phyloP scores from a whole-genome alignment of 179 eudicot species.

The Spergularia azorica region DNA sequence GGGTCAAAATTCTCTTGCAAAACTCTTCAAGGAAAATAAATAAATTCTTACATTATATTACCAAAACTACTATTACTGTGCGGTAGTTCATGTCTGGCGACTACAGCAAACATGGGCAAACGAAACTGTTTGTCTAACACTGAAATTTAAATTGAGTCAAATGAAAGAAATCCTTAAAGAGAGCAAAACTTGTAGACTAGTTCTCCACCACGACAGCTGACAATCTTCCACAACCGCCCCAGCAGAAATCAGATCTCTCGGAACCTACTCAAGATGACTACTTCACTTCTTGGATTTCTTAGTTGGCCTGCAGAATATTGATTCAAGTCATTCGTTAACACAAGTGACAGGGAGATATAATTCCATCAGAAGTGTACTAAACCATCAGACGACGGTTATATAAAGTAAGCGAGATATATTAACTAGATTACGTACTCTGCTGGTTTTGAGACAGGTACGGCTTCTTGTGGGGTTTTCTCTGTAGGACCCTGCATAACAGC shows the following conservation, averaged over 20 bases:
- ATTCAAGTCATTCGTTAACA: no score
- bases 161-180: not conserved
- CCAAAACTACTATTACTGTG: slow-evolving; percentile 10
- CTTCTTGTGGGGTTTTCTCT: slow-evolving; percentile 35
- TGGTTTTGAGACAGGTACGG: slow-evolving; percentile 28
- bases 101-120: slow-evolving; percentile 17
- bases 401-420: no score
- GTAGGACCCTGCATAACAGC: slow-evolving; percentile 15
- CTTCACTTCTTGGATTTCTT: slow-evolving; percentile 38
- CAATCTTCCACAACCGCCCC: not conserved
- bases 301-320: slow-evolving; percentile 18
- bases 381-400: no score
- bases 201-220: not conserved
- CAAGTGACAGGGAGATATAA: not conserved
- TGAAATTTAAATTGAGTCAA: not conserved
- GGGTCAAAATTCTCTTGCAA: no score
- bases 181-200: slow-evolving; percentile 2
- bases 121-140: slow-evolving; percentile 2
- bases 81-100: slow-evolving; percentile 21
- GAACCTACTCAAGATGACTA: not conserved
- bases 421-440: slow-evolving; percentile 21
- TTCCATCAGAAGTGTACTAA: not conserved
- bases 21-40: no score
- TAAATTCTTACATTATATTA: not conserved
- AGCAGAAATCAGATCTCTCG: not conserved